Evolutionary conservation across 495 filamentous ascomycete genomes (phyloP), one percentile per base, ranked within the genome.

Genomic region (Tricharina praecox): DNA sequence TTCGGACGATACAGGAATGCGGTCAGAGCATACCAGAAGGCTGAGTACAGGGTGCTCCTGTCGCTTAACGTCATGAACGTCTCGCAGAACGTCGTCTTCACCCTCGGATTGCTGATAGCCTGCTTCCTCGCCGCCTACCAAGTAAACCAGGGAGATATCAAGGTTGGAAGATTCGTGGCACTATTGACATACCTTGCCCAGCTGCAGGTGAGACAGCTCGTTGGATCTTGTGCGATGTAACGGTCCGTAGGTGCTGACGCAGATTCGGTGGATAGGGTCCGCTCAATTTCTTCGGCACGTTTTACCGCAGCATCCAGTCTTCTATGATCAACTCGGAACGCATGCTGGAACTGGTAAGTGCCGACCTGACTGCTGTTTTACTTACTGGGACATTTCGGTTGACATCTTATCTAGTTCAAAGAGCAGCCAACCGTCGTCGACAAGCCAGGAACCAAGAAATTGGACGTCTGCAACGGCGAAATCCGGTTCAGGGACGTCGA

Each of bases 301-400:
- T 97, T 64, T 97, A 96, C 62, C 75, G 90, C 30, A 88, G 85
- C 49, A 90, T 95, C 18, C 90, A 96, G 64, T 85, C 84, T 28
- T 83, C 86, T 43, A 79, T 97, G 81, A 95, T 97, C 58, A 95
- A 93, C 51, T 85, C 85, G 5, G 90, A 97, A 67, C 76, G 90
- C 2, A 77, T 96, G 66, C 68, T 97, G 42, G 92, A 97, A 61
- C 67, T 96, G 28, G 58, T 62, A 38, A 49, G 58, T 52, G 8
- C 20, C n/a, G 13, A 44, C 23, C 23, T 44, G 16, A 8, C 23
- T 7, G 13, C 21, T 47, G 3, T 48, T 2, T 23, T 9, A 4
- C 13, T 40, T 50, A 10, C n/a, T n/a, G n/a, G n/a, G n/a, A 16
- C 36, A 45, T 13, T 30, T 45, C 8, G 19, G 11, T 21, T 39